Evolutionary conservation across 176 grass and related monocot genomes (phyloP).

Genomic region (Bothriochloa decipiens): DNA sequence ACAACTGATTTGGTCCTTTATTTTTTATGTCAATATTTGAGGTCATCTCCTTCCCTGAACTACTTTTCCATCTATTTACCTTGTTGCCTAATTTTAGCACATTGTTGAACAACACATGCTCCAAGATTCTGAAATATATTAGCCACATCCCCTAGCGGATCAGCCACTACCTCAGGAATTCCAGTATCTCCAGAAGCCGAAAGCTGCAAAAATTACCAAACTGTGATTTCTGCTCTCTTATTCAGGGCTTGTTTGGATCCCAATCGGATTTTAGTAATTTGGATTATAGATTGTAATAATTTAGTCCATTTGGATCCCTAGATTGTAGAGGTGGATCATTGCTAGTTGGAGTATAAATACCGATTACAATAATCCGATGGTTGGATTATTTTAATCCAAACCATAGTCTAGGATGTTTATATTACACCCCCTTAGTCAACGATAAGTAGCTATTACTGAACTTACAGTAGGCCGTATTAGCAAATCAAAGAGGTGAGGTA

Average conservation of each 20-base stretch:
- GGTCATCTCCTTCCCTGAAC: neutral
- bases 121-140: conserved; percentile 96
- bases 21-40: neutral
- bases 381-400: neutral
- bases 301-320: neutral
- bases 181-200: conserved; percentile 94
- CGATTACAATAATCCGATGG: neutral
- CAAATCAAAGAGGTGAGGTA: conserved; percentile 96
- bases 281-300: neutral
- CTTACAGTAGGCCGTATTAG: conserved; percentile 86
- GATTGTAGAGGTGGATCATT: neutral
- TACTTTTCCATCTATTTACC: conserved; percentile 48
- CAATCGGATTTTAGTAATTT: neutral
- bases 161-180: conserved; percentile 84
- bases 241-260: neutral
- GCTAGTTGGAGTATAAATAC: neutral
- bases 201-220: conserved; percentile 62
- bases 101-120: conserved; percentile 97
- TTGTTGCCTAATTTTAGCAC: conserved; percentile 99
- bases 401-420: neutral
- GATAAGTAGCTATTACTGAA: conserved; percentile 25
- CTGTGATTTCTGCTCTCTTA: conserved; percentile 3
- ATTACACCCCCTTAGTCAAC: neutral
- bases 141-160: conserved; percentile 88
- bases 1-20: neutral